A percentile compares a stretch with the other conserved stretches of the same genome.
These are phyloP conservation scores for Saccharomyces hybrid DNA, from an alignment of 1,139 yeast genomes.

Conservation along the genomic window DNA sequence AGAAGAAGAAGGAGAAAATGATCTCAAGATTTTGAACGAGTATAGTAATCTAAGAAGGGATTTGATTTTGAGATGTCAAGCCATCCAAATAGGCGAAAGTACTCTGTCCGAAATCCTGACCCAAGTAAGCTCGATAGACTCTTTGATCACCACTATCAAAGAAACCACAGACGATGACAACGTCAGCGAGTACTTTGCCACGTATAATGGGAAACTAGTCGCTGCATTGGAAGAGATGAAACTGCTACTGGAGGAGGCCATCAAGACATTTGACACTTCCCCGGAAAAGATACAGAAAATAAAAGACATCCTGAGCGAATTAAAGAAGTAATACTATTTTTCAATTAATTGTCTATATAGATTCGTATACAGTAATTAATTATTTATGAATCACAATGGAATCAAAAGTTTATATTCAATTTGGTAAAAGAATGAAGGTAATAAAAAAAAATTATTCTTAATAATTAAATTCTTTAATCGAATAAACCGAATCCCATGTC, in stretches of 20 bases:
- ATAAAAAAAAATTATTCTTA: slow-evolving; percentile 1
- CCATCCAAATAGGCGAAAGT: slow-evolving; percentile 12
- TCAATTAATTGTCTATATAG: slow-evolving; percentile 1
- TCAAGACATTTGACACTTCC: slow-evolving; percentile 10
- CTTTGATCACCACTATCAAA: slow-evolving; percentile 6
- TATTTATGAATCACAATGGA: background rate
- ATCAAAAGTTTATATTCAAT: background rate
- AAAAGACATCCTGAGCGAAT: background rate
- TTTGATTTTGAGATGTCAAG: slow-evolving; percentile 14
- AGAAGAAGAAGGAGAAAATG: background rate
- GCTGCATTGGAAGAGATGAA: slow-evolving; percentile 14
- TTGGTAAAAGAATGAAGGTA: background rate
- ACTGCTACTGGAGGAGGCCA: slow-evolving; percentile 13
- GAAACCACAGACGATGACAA: slow-evolving; percentile 6
- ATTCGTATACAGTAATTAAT: slow-evolving; percentile 1
- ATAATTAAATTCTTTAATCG: slow-evolving; percentile 44
- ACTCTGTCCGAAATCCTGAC: slow-evolving; percentile 4
- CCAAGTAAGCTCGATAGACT: slow-evolving; percentile 8
- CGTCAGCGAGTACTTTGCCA: slow-evolving; percentile 11
- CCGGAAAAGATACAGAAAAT: slow-evolving; percentile 4
- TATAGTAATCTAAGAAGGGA: slow-evolving; percentile 17
- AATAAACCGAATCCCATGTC: slow-evolving; percentile 89
- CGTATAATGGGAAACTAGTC: slow-evolving; percentile 10
- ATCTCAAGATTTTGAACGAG: slow-evolving; percentile 12
- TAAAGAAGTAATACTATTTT: slow-evolving; percentile 1